Base-by-base conservation (phyloP, 495 filamentous ascomycete species). In the Sphaerosporella brunnea region DNA sequence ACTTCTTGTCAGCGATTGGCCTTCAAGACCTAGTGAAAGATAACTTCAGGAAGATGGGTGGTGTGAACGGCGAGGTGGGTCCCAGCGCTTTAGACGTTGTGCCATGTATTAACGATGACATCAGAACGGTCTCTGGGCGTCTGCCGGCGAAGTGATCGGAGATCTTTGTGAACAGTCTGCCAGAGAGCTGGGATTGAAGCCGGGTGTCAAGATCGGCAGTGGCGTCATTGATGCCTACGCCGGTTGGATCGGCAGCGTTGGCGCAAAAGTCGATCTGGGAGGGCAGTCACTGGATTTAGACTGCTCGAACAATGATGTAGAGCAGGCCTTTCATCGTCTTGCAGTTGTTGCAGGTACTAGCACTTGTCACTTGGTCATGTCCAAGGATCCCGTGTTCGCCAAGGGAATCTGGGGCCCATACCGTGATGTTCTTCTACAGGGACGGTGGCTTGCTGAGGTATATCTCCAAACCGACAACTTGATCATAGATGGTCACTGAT, bases 151-250 rank as follows among this genome's bases (percentile, higher is more conserved):
- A 61, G 65, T 87, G 1, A 82, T 87, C 4, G 90, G 90, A 13
- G 75, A 73, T 3, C 69, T 97, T 28, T 86, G 78, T 51, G 81
- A 86, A 48, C 83, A 80, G 52, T 85, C 90, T 15, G 84, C 80
- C 13, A 62, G 68, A 34, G 80, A 95, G 16, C 72, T 97, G 45
- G 90, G 90, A 2, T 67, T 97, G n/a, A 78, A 78, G 1, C 66
- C 80, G 3, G 90, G 88, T 7, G 88, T 92, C 55, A 84, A 90
- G 13, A 78, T 97, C 49, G 90, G 90, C 16, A 90, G 82, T 54
- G 86, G 88, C 60, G 90, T 97, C 30, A 97, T 97, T 52, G 90
- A 97, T 65, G 88, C 90, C 3, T 97, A 97, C 62, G 90, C 90
- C 15, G 90, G 90, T 20, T 97, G 90, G 90, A 84, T 97, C 49